A percentile compares a stretch with the other conserved stretches of the same genome.
phyloP scores from a whole-genome alignment of 2,329 filamentous ascomycete species.

The Penicillium brasilianum region DNA sequence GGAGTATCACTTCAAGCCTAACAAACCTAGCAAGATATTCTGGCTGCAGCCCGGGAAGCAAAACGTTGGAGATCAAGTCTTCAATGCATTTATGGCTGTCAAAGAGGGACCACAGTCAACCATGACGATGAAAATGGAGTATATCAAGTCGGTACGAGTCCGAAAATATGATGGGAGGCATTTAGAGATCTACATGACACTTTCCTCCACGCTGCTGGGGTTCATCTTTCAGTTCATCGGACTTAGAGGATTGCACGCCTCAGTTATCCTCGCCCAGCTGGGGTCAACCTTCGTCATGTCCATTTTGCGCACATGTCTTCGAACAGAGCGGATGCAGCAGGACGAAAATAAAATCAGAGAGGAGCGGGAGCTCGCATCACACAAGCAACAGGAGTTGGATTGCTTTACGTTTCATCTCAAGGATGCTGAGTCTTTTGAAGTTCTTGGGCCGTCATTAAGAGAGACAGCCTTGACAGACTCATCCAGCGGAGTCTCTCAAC shows the following conservation, averaged over 20 bases:
- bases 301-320: slow-evolving; percentile 40
- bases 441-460: slow-evolving; percentile 15
- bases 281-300: slow-evolving; percentile 46
- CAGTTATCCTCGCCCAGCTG: slow-evolving; percentile 43
- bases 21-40: slow-evolving; percentile 38
- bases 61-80: slow-evolving; percentile 45
- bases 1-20: slow-evolving; percentile 32
- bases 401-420: slow-evolving; percentile 39
- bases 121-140: slow-evolving; percentile 23
- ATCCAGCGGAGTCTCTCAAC: neutral
- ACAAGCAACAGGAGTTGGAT: slow-evolving; percentile 41
- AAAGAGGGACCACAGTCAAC: slow-evolving; percentile 28
- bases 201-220: slow-evolving; percentile 38
- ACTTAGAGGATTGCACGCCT: slow-evolving; percentile 44
- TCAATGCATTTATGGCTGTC: slow-evolving; percentile 43
- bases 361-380: slow-evolving; percentile 28
- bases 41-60: slow-evolving; percentile 49
- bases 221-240: slow-evolving; percentile 49
- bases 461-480: slow-evolving; percentile 12
- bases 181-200: slow-evolving; percentile 28
- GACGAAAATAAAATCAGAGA: slow-evolving; percentile 35
- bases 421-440: slow-evolving; percentile 29
- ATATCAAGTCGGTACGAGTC: slow-evolving; percentile 38
- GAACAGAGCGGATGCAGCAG: slow-evolving; percentile 38
- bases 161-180: slow-evolving; percentile 19